Percentiles rank a stretch among this genome's conserved stretches.
Conservation (phyloP, 371 early-diverging fungal genomes). For the Mucor velutinosus region DNA sequence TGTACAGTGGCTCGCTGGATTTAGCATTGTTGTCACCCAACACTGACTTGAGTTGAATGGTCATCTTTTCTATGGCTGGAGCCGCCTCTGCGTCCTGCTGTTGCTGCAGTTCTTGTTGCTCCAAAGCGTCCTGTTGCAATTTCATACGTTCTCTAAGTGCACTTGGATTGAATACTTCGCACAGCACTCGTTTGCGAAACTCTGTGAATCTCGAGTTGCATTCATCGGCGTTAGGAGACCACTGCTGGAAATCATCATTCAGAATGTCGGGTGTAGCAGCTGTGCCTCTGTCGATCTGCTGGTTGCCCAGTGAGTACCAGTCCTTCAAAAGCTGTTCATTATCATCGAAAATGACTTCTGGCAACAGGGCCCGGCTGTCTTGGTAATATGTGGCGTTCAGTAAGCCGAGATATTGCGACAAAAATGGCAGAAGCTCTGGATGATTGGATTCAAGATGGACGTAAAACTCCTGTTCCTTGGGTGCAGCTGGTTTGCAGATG, state of each 20-base stretch:
- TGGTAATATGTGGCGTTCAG: slow-evolving; percentile 27
- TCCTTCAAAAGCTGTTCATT: slow-evolving; percentile 74
- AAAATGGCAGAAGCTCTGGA: slow-evolving; percentile 33
- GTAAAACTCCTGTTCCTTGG: slow-evolving; percentile 61
- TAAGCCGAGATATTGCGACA: slow-evolving; percentile 39
- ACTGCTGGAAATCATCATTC: slow-evolving; percentile 35
- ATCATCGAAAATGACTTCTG: slow-evolving; percentile 72
- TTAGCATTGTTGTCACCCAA: slow-evolving; percentile 1
- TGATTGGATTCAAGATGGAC: slow-evolving; percentile 28
- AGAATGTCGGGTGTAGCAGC: neutral
- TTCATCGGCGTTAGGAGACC: slow-evolving; percentile 24
- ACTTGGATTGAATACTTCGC: slow-evolving; percentile 70
- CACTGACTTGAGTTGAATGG: neutral
- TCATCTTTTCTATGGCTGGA: slow-evolving; percentile 1
- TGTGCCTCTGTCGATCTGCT: neutral
- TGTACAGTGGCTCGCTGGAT: neutral
- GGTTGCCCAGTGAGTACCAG: slow-evolving; percentile 28
- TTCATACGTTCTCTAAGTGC: slow-evolving; percentile 56
- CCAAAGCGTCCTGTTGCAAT: slow-evolving; percentile 12
- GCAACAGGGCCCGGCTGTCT: slow-evolving; percentile 22
- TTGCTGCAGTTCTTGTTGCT: neutral
- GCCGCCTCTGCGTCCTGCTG: neutral
- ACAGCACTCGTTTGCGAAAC: slow-evolving; percentile 66
- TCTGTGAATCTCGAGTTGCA: slow-evolving; percentile 17
- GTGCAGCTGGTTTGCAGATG: slow-evolving; percentile 69